These are phyloP conservation scores for Ceratocystis cacaofunesta DNA, from an alignment of 2,329 filamentous ascomycete genomes.

Conservation along the genomic window DNA sequence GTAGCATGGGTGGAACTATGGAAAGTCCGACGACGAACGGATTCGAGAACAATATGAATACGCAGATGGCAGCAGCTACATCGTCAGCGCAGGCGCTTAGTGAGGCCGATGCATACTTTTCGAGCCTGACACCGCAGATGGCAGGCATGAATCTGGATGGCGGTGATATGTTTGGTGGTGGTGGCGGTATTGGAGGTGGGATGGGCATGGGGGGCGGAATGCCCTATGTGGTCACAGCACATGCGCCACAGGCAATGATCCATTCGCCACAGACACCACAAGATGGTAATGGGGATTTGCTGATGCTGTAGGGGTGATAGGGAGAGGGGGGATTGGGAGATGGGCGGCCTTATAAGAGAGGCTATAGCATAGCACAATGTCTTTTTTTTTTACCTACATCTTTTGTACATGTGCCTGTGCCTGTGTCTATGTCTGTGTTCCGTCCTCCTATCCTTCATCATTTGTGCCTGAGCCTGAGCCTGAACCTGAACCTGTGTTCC, in stretches of 20 bases:
- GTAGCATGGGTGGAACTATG: slow-evolving; percentile 26
- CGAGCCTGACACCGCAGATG: slow-evolving; percentile 63
- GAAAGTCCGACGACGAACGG: slow-evolving; percentile 21
- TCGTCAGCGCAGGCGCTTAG: slow-evolving; percentile 49
- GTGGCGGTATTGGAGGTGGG: slow-evolving; percentile 22
- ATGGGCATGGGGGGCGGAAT: slow-evolving; percentile 25
- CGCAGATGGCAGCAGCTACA: background rate
- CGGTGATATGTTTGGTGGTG: slow-evolving; percentile 50
- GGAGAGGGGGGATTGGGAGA: background rate
- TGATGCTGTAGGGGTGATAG: slow-evolving; percentile 39
- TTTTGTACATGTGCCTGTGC: too few species aligned
- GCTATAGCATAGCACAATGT: background rate
- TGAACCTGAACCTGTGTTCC: background rate
- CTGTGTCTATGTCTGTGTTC: too few species aligned
- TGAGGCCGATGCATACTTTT: slow-evolving; percentile 83
- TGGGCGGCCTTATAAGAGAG: background rate
- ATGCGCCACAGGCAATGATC: slow-evolving; percentile 60
- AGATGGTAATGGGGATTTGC: slow-evolving; percentile 54
- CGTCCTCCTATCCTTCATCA: background rate
- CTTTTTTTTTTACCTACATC: background rate
- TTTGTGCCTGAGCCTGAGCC: too few species aligned
- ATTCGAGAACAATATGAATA: background rate
- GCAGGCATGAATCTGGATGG: slow-evolving; percentile 52
- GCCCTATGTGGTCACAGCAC: slow-evolving; percentile 66
- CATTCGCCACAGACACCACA: slow-evolving; percentile 50